These are phyloP conservation scores for Didymella lethalis DNA, from an alignment of 2,329 filamentous ascomycete genomes.

Conservation along the genomic window DNA sequence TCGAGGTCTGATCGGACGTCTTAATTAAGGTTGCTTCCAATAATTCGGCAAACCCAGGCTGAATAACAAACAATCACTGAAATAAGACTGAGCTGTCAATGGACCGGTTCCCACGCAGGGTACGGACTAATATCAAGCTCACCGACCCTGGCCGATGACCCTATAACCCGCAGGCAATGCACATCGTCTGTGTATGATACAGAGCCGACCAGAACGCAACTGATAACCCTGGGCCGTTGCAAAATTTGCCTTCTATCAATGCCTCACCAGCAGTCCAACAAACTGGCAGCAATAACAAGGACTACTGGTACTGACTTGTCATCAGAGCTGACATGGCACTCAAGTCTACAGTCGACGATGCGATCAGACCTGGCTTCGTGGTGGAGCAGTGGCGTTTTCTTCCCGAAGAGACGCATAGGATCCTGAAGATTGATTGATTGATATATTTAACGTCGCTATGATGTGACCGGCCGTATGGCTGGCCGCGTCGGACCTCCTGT, in stretches of 20 bases:
- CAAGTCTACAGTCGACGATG: background rate
- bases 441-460: no score
- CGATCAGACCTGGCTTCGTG: background rate
- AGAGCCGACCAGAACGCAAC: no score
- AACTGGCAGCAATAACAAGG: background rate
- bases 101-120: background rate
- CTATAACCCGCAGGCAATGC: background rate
- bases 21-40: background rate
- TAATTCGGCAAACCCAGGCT: background rate
- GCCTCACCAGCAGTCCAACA: background rate
- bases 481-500: no score
- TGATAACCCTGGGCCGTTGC: background rate
- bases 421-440: no score
- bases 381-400: background rate
- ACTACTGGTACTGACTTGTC: background rate
- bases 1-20: background rate
- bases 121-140: background rate
- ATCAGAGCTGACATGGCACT: background rate
- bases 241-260: background rate
- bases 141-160: background rate
- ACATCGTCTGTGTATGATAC: background rate
- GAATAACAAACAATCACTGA: background rate
- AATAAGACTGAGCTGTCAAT: background rate
- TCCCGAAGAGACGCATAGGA: background rate
- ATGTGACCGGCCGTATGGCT: no score